These are phyloP conservation scores for Draba incana DNA, from an alignment of 345 rosid genomes.

Conservation along the genomic window DNA sequence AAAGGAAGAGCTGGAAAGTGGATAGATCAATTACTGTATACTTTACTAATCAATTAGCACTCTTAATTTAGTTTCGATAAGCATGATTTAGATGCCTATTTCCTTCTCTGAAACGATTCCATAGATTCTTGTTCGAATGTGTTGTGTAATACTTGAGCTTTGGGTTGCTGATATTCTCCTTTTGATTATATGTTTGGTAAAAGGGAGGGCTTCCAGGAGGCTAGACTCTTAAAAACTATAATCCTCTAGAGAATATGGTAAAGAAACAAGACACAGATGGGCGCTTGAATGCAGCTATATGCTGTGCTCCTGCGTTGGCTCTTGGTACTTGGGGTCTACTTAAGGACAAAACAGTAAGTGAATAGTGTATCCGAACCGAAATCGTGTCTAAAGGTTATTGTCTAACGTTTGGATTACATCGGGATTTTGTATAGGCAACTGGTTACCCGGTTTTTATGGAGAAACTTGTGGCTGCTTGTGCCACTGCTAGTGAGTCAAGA, in stretches of 20 bases:
- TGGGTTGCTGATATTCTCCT: not conserved
- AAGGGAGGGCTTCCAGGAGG: conserved; percentile 98
- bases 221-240: conserved; percentile 68
- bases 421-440: conserved; percentile 65
- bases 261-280: conserved; percentile 86
- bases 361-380: not conserved
- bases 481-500: conserved; percentile 76
- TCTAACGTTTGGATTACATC: not conserved
- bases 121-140: not conserved
- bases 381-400: not conserved
- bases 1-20: too few relatives aligned
- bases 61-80: not conserved
- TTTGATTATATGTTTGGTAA: conserved; percentile 10
- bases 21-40: not conserved
- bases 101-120: not conserved
- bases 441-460: conserved; percentile 88
- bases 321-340: conserved; percentile 91
- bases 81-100: not conserved
- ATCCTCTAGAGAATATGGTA: conserved; percentile 61
- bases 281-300: conserved; percentile 76
- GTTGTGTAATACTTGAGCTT: not conserved
- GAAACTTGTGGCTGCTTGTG: conserved; percentile 64
- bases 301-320: conserved; percentile 92
- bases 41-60: not conserved
- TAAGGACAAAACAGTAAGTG: conserved; percentile 71